These are phyloP conservation scores for Pugionium cornutum DNA, from an alignment of 345 rosid genomes.

Conservation along the genomic window DNA sequence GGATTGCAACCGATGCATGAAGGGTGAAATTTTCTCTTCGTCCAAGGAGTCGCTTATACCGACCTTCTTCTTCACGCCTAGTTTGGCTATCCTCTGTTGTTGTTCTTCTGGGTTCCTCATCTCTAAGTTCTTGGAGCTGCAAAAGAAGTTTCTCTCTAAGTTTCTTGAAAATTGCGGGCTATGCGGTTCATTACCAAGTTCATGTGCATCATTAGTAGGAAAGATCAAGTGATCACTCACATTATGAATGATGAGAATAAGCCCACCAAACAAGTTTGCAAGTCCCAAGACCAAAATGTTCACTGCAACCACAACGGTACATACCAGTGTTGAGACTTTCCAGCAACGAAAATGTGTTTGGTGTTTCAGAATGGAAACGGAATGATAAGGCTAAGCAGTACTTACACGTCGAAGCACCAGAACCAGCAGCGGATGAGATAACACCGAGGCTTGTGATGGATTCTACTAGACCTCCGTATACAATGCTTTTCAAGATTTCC, in stretches of 20 bases:
- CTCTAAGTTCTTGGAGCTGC: slow-evolving; percentile 52
- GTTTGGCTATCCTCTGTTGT: slow-evolving; percentile 30
- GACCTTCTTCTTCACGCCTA: slow-evolving; percentile 46
- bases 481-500: slow-evolving; percentile 80
- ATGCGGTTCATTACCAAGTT: background rate
- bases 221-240: slow-evolving; percentile 48
- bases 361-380: slow-evolving; percentile 11
- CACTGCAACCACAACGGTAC: slow-evolving; percentile 55
- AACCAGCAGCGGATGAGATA: slow-evolving; percentile 86
- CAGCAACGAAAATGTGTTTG: background rate
- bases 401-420: slow-evolving; percentile 76
- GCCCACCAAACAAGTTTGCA: slow-evolving; percentile 84
- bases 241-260: slow-evolving; percentile 56
- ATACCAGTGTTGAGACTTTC: background rate
- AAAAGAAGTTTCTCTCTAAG: slow-evolving; percentile 1
- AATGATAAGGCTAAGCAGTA: background rate
- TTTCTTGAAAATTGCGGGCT: slow-evolving; percentile 1
- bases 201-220: slow-evolving; percentile 1
- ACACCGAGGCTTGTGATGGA: slow-evolving; percentile 74
- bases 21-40: slow-evolving; percentile 48
- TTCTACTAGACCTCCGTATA: slow-evolving; percentile 84
- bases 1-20: slow-evolving; percentile 53
- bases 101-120: slow-evolving; percentile 50
- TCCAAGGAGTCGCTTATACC: slow-evolving; percentile 63
- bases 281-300: slow-evolving; percentile 70